These are phyloP conservation scores for Grosmannia penicillata DNA, from an alignment of 2,329 filamentous ascomycete species.

Conservation along the genomic window DNA sequence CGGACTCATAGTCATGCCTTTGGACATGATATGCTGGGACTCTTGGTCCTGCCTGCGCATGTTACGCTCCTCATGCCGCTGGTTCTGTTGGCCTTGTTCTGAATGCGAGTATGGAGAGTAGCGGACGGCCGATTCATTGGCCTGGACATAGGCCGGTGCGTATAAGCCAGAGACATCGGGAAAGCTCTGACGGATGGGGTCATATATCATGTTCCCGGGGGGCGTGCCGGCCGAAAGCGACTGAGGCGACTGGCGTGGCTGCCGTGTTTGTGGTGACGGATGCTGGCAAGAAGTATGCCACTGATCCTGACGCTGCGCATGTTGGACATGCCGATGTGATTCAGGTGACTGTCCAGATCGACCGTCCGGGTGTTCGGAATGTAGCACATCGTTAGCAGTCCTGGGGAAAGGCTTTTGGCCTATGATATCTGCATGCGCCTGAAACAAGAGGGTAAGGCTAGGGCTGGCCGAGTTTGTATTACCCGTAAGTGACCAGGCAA, in stretches of 20 bases:
- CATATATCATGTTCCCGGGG: conserved; percentile 44
- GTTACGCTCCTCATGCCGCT: no score
- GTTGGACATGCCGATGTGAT: neutral
- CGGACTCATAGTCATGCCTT: no score
- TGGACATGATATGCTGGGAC: no score
- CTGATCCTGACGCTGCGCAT: neutral
- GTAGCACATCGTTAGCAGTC: no score
- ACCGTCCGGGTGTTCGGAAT: no score
- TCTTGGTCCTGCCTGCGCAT: no score
- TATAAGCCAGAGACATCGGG: conserved; percentile 33
- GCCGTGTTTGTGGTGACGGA: conserved; percentile 3
- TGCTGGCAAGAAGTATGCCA: conserved; percentile 3
- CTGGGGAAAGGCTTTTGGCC: neutral
- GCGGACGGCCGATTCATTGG: conserved; percentile 30
- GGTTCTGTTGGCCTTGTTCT: conserved; percentile 8
- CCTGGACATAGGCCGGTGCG: conserved; percentile 33
- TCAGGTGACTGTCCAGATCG: no score
- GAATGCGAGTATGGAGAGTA: conserved; percentile 21
- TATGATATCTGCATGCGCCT: conserved; percentile 25
- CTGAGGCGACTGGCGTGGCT: conserved; percentile 12
- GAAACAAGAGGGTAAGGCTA: conserved; percentile 69
- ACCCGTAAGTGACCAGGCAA: conserved; percentile 79
- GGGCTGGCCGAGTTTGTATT: conserved; percentile 76
- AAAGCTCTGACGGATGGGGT: conserved; percentile 41
- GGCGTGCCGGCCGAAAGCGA: conserved; percentile 28